These are phyloP conservation scores for Botrytis pseudocinerea DNA, from an alignment of 2,329 filamentous ascomycete species.

Conservation along the genomic window DNA sequence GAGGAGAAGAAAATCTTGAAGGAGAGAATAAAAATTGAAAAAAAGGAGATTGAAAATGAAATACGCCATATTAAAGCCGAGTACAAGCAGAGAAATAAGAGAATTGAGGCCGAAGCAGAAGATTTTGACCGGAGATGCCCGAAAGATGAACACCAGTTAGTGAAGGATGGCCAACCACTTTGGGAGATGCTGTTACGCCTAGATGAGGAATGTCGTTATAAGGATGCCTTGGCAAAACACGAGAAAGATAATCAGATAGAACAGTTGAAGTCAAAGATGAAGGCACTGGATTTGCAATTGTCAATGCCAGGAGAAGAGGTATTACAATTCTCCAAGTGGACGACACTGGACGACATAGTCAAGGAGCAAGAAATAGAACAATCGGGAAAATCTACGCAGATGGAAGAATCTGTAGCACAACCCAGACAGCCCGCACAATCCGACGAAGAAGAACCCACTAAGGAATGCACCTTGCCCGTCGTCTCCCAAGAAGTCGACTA, in stretches of 20 bases:
- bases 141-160: too few relatives aligned
- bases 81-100: too few relatives aligned
- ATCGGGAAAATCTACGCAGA: too few relatives aligned
- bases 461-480: neutral
- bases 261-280: neutral
- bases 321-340: neutral
- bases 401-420: neutral
- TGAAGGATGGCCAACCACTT: neutral
- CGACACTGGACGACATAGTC: neutral
- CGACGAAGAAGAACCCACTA: neutral
- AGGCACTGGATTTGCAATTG: neutral
- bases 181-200: accelerated
- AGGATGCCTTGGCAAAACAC: neutral
- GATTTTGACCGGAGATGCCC: too few relatives aligned
- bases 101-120: too few relatives aligned
- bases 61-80: neutral
- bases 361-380: neutral
- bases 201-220: neutral
- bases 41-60: neutral
- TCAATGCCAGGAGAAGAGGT: neutral
- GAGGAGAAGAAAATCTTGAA: neutral
- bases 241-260: neutral
- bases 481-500: too few relatives aligned
- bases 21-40: neutral
- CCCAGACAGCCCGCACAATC: neutral